Base-by-base conservation (phyloP, 768 basidiomycete species). In the Dentipellis sp. region DNA sequence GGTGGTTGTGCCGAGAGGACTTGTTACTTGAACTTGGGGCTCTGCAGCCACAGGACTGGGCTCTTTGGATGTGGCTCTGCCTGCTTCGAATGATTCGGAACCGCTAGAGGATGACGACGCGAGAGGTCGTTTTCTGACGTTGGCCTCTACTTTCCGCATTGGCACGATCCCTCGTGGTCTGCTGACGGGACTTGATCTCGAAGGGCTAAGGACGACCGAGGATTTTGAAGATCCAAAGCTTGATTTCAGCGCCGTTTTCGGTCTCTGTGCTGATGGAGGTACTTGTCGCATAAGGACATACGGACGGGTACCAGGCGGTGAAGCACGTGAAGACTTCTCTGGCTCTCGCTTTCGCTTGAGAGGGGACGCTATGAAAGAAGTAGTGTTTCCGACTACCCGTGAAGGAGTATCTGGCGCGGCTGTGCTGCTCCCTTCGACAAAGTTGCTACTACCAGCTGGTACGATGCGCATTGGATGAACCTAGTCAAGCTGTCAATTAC, bases 321-420 rank as follows among this genome's bases (percentile, higher is more conserved):
- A 50, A 23, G 48, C 1, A 29, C 29, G 29, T 50, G 34, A 11
- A 9, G 34, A 2, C 10, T 17, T 38, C 12, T 46, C 53, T 29
- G 14, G 40, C 7, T 10, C 53, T 19, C 53, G 39, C 23, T 53
- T 53, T 12, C 47, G 36, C 55, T 60, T 42, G 47, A 38, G 46
- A 48, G 59, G 49, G 36, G 54, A 49, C 14, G 40, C 40, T 9
- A 19, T 9, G 4, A 19, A 42, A 17, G 58, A 54, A 38, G 21
- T 12, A 48, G 45, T 16, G 10, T 37, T 36, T 17, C 40, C 40
- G 45, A 49, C 52, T 37, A 58, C 52, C 23, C 35, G 19, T 17
- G 29, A 29, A 29, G 29, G 29, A 29, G 29, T 29, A 29, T 29
- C 29, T 29, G 29, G 3, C 29, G 6, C 29, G 29, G 29, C 29